Conservation (phyloP, 1,284 basidiomycete species). For the Cryptococcus jaspeensis region DNA sequence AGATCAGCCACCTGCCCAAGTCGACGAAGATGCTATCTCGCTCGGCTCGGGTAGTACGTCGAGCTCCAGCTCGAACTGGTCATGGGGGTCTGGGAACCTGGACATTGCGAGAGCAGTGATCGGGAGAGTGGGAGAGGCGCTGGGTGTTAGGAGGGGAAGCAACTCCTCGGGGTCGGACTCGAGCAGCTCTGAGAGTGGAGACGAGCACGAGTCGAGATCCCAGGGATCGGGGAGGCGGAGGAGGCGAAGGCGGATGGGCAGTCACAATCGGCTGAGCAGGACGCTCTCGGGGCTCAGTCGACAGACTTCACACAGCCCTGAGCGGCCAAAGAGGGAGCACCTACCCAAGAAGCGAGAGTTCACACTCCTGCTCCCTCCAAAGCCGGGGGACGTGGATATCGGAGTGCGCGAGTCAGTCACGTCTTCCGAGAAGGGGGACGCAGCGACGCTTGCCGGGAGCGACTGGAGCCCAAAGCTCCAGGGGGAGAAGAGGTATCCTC, state of each 20-base stretch:
- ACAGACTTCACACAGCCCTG: constrained; percentile 19
- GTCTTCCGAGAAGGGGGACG: constrained; percentile 8
- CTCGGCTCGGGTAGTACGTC: constrained; percentile 22
- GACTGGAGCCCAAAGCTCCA: constrained; percentile 6
- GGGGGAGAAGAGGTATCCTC: constrained; percentile 12
- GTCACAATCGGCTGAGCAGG: constrained; percentile 14
- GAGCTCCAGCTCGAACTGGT: constrained; percentile 35
- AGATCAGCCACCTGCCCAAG: neutral
- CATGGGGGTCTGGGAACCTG: constrained; percentile 37
- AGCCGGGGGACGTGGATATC: constrained; percentile 12
- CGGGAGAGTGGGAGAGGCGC: constrained; percentile 43
- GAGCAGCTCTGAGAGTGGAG: constrained; percentile 9
- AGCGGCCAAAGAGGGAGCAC: constrained; percentile 38
- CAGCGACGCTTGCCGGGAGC: constrained; percentile 3
- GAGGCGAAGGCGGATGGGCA: constrained; percentile 12
- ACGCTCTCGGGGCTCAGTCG: constrained; percentile 18
- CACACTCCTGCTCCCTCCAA: constrained; percentile 50
- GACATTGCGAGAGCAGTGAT: constrained; percentile 43
- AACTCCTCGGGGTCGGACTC: constrained; percentile 11
- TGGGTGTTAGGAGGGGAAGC: constrained; percentile 43
- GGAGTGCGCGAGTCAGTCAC: constrained; percentile 7
- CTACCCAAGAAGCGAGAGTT: constrained; percentile 58
- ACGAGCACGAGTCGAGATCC: constrained; percentile 10
- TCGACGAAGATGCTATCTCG: constrained; percentile 39
- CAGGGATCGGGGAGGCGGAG: constrained; percentile 11